Conservation (phyloP, 1,284 basidiomycete species). For the Gymnopus androsaceus region DNA sequence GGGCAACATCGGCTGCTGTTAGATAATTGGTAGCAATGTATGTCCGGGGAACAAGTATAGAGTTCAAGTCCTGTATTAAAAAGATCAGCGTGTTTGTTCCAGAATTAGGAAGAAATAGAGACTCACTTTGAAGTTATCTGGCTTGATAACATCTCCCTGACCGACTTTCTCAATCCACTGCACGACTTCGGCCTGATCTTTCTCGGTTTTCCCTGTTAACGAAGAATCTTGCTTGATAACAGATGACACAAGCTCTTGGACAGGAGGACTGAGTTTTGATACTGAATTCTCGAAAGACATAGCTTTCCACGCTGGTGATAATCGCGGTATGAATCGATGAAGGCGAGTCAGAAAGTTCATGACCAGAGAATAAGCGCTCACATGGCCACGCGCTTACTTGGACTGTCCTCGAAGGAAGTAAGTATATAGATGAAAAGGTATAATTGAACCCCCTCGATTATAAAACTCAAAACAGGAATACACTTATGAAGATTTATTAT, state of each 20-base stretch:
- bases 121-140: constrained; percentile 52
- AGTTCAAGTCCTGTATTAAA: constrained; percentile 58
- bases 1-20: constrained; percentile 84
- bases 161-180: constrained; percentile 71
- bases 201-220: constrained; percentile 56
- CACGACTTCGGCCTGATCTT: constrained; percentile 62
- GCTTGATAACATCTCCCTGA: constrained; percentile 49
- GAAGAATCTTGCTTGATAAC: constrained; percentile 45
- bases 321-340: constrained; percentile 40
- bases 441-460: no score
- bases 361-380: no score
- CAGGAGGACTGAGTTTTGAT: constrained; percentile 49
- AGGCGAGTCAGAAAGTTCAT: constrained; percentile 38
- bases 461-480: no score
- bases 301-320: constrained; percentile 24
- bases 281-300: constrained; percentile 56
- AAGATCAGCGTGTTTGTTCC: constrained; percentile 2
- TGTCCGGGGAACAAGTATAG: constrained; percentile 74
- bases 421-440: no score
- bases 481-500: no score
- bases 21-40: constrained; percentile 81
- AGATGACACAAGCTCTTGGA: constrained; percentile 60
- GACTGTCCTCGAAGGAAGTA: no score
- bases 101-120: constrained; percentile 4
- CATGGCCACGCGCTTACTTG: no score